Evolutionary conservation across 495 filamentous ascomycete genomes (phyloP).

Genomic region (Neurospora terricola): DNA sequence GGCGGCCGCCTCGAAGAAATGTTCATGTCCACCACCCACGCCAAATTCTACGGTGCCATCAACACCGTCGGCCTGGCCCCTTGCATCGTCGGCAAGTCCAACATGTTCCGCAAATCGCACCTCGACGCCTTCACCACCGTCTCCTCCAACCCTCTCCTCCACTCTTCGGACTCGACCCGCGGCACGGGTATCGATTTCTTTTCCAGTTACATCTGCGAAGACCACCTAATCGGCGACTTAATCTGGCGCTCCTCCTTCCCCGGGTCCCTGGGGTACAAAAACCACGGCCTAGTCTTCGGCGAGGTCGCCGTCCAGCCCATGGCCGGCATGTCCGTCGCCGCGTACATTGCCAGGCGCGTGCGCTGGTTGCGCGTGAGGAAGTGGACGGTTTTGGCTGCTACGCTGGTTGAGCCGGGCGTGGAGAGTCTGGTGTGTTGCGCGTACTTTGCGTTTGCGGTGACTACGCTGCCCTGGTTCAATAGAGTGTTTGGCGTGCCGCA

Average conservation of each 20-base stretch:
- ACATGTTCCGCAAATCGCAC: constrained; percentile 94
- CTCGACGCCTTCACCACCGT: constrained; percentile 66
- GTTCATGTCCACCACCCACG: constrained; percentile 89
- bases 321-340: constrained; percentile 62
- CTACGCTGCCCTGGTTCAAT: constrained; percentile 57
- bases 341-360: constrained; percentile 74
- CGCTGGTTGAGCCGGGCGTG: constrained; percentile 87
- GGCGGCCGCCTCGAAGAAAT: constrained; percentile 89
- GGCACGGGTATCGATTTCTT: constrained; percentile 80
- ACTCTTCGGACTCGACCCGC: constrained; percentile 33
- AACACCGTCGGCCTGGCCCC: constrained; percentile 86
- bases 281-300: constrained; percentile 74
- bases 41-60: constrained; percentile 97
- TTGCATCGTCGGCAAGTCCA: constrained; percentile 93
- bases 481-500: constrained; percentile 42
- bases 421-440: constrained; percentile 77
- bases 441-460: constrained; percentile 70
- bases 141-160: constrained; percentile 32
- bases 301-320: constrained; percentile 89
- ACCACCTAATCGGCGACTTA: constrained; percentile 89
- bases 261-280: constrained; percentile 42
- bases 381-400: constrained; percentile 82
- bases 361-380: constrained; percentile 92
- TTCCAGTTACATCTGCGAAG: constrained; percentile 92
- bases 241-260: constrained; percentile 59